Base-by-base conservation (phyloP, 2,329 filamentous ascomycete species). In the Ambrosiella xylebori region DNA sequence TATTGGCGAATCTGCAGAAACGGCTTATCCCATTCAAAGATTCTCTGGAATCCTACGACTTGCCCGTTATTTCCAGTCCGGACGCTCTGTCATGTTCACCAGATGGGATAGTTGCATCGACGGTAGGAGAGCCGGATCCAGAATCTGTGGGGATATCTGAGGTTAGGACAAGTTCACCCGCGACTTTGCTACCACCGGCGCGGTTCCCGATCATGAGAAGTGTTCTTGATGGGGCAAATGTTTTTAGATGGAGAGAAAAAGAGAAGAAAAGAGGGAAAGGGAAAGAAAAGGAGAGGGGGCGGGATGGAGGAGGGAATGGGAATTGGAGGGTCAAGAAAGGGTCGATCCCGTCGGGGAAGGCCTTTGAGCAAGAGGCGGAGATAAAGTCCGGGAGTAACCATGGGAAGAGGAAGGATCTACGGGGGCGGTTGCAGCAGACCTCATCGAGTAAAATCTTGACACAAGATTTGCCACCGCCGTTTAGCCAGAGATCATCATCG, bases 1-100 rank as follows among this genome's bases (percentile, higher is more conserved):
- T 84, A 11, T 72, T 82, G 50, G 77, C 74, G 56, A 84, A 84
- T 59, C 65, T 84, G 39, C 70, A 51, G 5, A 51, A 19, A n/a
- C 7, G 27, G 47, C 5, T 51, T 11, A 36, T 51, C 6, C 47
- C 47, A 13, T 15, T 19, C 17, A 19, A 51, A 9, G 19, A 27
- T 6, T 11, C 17, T 0, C 11, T n/a, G 39, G 39, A 41, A n/a
- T 3, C 11, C 3, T 11, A 41, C 2, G 47, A 51, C 7, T 11
- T 47, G n/a, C 44, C 44, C 3, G 44, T 47, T 47, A 1, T 47
- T n/a, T 13, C 27, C 27, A 27, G 27, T 27, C 27, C 27, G 27
- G 27, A 27, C 2, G 27, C 27, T 27, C 27, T 27, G 27, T 27
- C 27, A 27, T 27, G 27, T 27, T 27, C 3, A 5, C 27, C 27